Percentiles rank a stretch among this genome's conserved stretches.
phyloP scores from a whole-genome alignment of 768 basidiomycete species.

The Serendipita sp. region DNA sequence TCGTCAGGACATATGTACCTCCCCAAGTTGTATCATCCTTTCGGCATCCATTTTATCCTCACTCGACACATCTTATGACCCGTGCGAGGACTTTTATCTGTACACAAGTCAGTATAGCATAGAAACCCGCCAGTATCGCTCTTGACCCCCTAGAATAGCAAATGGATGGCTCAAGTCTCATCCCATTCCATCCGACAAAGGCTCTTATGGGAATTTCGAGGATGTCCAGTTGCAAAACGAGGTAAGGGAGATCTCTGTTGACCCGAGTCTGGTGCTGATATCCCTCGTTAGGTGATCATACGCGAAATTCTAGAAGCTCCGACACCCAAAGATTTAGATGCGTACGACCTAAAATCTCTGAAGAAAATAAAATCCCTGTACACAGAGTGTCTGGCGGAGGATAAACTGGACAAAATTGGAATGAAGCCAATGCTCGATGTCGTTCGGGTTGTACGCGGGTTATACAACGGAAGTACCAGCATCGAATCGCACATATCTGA shows the following conservation, averaged over 20 bases:
- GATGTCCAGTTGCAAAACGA: slow-evolving; percentile 52
- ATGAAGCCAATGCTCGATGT: slow-evolving; percentile 52
- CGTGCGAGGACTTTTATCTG: slow-evolving; percentile 90
- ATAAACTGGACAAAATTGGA: slow-evolving; percentile 57
- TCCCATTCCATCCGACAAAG: slow-evolving; percentile 77
- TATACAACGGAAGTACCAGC: slow-evolving; percentile 39
- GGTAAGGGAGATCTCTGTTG: background rate
- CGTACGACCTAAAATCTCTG: slow-evolving; percentile 39
- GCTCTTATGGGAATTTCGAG: slow-evolving; percentile 55
- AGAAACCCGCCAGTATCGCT: background rate
- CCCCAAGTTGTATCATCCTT: slow-evolving; percentile 63
- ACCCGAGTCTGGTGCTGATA: background rate
- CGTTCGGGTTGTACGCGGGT: slow-evolving; percentile 39
- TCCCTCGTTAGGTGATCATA: slow-evolving; percentile 40
- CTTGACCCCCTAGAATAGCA: slow-evolving; percentile 27
- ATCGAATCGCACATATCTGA: slow-evolving; percentile 13
- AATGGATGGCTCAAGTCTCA: slow-evolving; percentile 77
- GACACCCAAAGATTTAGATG: slow-evolving; percentile 12
- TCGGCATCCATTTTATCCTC: slow-evolving; percentile 69
- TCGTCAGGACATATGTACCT: slow-evolving; percentile 49
- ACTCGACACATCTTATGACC: slow-evolving; percentile 69
- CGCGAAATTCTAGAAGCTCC: slow-evolving; percentile 48
- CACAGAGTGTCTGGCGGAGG: slow-evolving; percentile 66
- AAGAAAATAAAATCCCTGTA: slow-evolving; percentile 60
- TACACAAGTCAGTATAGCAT: slow-evolving; percentile 58